These are phyloP conservation scores for Alternaria panax DNA, from an alignment of 2,329 filamentous ascomycete species.

Conservation along the genomic window DNA sequence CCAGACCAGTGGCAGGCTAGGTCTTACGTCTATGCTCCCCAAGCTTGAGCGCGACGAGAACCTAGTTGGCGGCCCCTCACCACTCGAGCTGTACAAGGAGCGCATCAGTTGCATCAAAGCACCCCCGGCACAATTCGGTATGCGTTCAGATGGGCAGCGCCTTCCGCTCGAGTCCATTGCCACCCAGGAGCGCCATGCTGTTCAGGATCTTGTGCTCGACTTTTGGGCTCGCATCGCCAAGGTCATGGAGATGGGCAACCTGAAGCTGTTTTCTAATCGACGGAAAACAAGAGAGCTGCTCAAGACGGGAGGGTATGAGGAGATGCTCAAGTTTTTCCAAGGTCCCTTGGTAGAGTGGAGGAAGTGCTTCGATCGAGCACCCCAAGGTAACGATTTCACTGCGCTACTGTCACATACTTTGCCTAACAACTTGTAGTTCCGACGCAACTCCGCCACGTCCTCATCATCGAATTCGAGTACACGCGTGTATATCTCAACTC, in stretches of 20 bases:
- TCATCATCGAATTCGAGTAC: constrained; percentile 95
- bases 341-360: constrained; percentile 81
- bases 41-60: constrained; percentile 45
- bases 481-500: constrained; percentile 95
- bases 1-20: constrained; percentile 90
- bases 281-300: constrained; percentile 90
- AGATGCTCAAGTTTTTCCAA: constrained; percentile 80
- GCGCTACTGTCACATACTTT: background rate
- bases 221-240: constrained; percentile 95
- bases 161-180: constrained; percentile 47
- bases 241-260: constrained; percentile 89
- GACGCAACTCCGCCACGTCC: constrained; percentile 71
- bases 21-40: constrained; percentile 93
- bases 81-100: constrained; percentile 46
- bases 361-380: constrained; percentile 80
- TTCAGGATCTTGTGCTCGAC: constrained; percentile 69
- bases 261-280: constrained; percentile 84
- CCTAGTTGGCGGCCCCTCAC: constrained; percentile 34
- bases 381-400: constrained; percentile 47
- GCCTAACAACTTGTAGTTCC: constrained; percentile 55
- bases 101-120: constrained; percentile 47
- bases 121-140: constrained; percentile 46
- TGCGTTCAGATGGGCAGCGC: constrained; percentile 46
- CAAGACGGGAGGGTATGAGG: constrained; percentile 82
- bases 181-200: constrained; percentile 46